Base-by-base conservation (phyloP, 768 basidiomycete species). In the Goffeauzyma gilvescens region DNA sequence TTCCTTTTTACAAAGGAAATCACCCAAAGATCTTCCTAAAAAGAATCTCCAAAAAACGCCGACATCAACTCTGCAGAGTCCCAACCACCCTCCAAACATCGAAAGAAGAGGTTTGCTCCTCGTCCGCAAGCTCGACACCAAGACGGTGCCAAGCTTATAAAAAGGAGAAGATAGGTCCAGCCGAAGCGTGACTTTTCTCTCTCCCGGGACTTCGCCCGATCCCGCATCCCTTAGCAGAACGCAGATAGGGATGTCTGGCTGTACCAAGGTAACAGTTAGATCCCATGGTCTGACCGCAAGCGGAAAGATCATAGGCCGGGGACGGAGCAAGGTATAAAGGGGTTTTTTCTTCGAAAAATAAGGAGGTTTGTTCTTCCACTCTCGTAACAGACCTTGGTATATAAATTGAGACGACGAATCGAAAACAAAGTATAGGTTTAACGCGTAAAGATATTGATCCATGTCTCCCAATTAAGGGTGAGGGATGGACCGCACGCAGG, bases 381-480 rank as follows among this genome's bases (percentile, higher is more conserved):
- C 62, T 64, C 66, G 69, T 70, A 70, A 70, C 69, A 67, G 68
- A 61, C 58, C 52, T 38, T n/a, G n/a, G n/a, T n/a, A n/a, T n/a
- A n/a, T n/a, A n/a, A n/a, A n/a, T n/a, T n/a, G n/a, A n/a, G n/a
- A n/a, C n/a, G n/a, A n/a, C n/a, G n/a, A n/a, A n/a, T n/a, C n/a
- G n/a, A n/a, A n/a, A n/a, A n/a, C n/a, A n/a, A n/a, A n/a, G n/a
- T n/a, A n/a, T n/a, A n/a, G n/a, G n/a, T n/a, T n/a, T 41, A 45
- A 46, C 42, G 51, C 53, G 57, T 38, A 32, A 60, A 48, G 42
- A 39, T 36, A 38, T 31, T 42, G 49, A 28, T 17, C 22, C 39
- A n/a, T 28, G 32, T 13, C 32, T 5, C 35, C 14, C 13, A 7
- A 8, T n/a, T 23, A 8, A 20, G 34, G 32, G 47, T 28, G 42